phyloP scores from a whole-genome alignment of 441 rosid species.

The Mallotus repandus region DNA sequence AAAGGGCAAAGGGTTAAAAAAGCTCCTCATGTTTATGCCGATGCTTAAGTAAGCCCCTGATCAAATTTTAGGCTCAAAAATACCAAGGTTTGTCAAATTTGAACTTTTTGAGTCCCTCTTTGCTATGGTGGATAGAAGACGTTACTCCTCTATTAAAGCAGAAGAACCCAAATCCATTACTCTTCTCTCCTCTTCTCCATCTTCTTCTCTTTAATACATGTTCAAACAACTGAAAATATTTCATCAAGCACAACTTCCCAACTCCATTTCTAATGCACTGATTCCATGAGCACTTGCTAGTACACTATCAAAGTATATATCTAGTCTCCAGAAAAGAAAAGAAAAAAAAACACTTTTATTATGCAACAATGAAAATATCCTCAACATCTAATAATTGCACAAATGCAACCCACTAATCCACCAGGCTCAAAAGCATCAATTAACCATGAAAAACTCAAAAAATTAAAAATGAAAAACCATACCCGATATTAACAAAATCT shows the following conservation, averaged over 20 bases:
- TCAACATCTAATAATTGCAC: neutral
- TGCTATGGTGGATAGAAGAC: too few species aligned
- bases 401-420: neutral
- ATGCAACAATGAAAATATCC: neutral
- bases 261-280: neutral
- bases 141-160: too few species aligned
- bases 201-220: too few species aligned
- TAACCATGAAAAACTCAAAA: neutral
- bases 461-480: slow-evolving; percentile 8
- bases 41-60: too few species aligned
- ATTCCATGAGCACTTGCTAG: neutral
- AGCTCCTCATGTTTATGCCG: too few species aligned
- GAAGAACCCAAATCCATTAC: too few species aligned
- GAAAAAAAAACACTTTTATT: neutral
- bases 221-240: too few species aligned
- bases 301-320: neutral
- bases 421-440: neutral
- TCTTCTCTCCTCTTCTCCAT: too few species aligned
- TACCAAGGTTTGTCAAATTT: too few species aligned
- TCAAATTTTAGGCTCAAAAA: too few species aligned
- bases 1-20: too few species aligned
- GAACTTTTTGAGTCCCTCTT: too few species aligned
- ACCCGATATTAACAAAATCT: slow-evolving; percentile 34
- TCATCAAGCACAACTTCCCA: neutral
- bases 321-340: neutral